Percentiles rank a stretch among this genome's conserved stretches.
These are phyloP conservation scores for Pontederia paniculata DNA, from an alignment of 176 grass and related monocot genomes.

Conservation along the genomic window DNA sequence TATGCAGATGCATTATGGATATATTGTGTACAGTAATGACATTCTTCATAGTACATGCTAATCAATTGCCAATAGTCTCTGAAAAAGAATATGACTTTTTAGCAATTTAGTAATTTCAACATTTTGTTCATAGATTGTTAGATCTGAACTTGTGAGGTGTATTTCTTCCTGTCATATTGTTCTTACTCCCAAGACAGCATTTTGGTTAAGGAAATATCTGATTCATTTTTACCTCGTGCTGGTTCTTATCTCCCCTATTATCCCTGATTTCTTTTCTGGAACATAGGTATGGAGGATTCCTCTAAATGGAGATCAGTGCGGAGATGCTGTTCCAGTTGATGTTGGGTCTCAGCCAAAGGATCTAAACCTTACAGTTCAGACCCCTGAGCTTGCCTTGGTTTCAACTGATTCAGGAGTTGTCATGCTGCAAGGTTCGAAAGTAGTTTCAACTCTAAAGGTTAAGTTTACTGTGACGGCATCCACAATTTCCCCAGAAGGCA, in stretches of 20 bases:
- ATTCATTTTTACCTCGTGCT: too few relatives aligned
- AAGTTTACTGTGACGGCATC: constrained; percentile 59
- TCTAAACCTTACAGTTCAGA: constrained; percentile 48
- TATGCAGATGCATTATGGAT: too few relatives aligned
- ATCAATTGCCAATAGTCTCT: too few relatives aligned
- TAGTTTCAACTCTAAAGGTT: constrained; percentile 60
- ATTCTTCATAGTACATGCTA: too few relatives aligned
- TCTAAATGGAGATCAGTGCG: constrained; percentile 60
- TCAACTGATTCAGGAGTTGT: constrained; percentile 63
- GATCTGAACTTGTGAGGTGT: too few relatives aligned
- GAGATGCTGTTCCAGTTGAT: constrained; percentile 60
- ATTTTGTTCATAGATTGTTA: too few relatives aligned
- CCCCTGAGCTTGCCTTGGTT: constrained; percentile 54
- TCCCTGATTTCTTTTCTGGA: constrained; percentile 9
- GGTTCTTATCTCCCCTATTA: background rate
- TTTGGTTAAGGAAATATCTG: too few relatives aligned
- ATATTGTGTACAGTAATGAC: too few relatives aligned
- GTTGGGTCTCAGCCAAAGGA: constrained; percentile 78
- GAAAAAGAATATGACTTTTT: too few relatives aligned
- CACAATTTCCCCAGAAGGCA: constrained; percentile 60
- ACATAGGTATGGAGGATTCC: constrained; percentile 70
- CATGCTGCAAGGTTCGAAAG: constrained; percentile 53
- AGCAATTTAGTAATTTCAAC: too few relatives aligned
- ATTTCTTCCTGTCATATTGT: too few relatives aligned
- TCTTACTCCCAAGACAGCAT: too few relatives aligned